A percentile compares a stretch with the other conserved stretches of the same genome.
phyloP scores from a whole-genome alignment of 2,329 filamentous ascomycete genomes.

The Phyllachora maydis region DNA sequence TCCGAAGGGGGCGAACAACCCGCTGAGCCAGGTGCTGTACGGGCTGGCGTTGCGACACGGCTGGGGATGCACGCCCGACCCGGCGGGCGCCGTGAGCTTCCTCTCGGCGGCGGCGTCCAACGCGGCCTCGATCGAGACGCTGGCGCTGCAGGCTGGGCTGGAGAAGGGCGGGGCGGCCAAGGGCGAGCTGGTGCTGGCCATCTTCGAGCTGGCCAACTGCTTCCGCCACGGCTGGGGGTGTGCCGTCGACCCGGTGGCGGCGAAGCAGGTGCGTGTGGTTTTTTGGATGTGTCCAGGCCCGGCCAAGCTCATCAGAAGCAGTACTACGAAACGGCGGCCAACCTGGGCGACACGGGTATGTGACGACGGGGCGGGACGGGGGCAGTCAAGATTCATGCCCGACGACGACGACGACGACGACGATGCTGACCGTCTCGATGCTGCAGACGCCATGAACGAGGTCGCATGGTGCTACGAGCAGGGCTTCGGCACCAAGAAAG shows the following conservation, averaged over 20 bases:
- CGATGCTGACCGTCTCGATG: slow-evolving; percentile 11
- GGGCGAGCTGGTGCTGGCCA: slow-evolving; percentile 86
- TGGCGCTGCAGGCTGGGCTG: slow-evolving; percentile 69
- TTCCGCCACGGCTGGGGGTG: slow-evolving; percentile 94
- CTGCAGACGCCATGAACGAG: slow-evolving; percentile 89
- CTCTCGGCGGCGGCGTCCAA: slow-evolving; percentile 80
- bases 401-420: too few relatives aligned
- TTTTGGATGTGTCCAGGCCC: background rate
- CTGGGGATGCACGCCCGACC: slow-evolving; percentile 68
- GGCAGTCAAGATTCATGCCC: slow-evolving; percentile 2
- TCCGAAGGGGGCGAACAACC: slow-evolving; percentile 70
- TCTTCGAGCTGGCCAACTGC: slow-evolving; percentile 83
- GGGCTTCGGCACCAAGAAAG: slow-evolving; percentile 93
- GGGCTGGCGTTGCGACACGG: slow-evolving; percentile 86
- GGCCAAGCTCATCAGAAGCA: slow-evolving; percentile 15
- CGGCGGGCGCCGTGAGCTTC: slow-evolving; percentile 56
- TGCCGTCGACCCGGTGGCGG: slow-evolving; percentile 65
- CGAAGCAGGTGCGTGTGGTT: slow-evolving; percentile 36
- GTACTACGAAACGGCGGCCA: slow-evolving; percentile 96
- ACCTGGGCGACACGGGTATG: slow-evolving; percentile 70
- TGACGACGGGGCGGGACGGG: slow-evolving; percentile 4
- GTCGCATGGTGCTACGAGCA: slow-evolving; percentile 89
- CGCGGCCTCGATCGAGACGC: slow-evolving; percentile 66
- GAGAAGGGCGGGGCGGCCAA: slow-evolving; percentile 90
- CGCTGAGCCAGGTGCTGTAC: slow-evolving; percentile 87